Conservation (phyloP, 2,329 filamentous ascomycete species). For the Botrytis porri region DNA sequence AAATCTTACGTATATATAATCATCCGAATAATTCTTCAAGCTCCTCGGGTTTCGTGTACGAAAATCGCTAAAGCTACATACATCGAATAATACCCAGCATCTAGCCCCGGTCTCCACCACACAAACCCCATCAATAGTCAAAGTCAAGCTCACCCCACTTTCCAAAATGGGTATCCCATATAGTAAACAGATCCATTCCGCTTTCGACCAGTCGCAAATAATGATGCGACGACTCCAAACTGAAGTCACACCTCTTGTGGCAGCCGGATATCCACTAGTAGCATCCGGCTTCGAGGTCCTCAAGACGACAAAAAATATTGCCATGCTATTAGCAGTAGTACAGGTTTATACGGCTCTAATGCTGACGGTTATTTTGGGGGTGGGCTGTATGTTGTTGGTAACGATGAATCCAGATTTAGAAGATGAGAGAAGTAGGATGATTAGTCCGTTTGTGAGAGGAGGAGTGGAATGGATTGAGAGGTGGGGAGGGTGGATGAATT, state of each 20-base stretch:
- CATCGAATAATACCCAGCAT: not conserved
- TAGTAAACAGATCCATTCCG: conserved; percentile 1
- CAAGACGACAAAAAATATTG: not conserved
- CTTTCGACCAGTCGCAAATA: not conserved
- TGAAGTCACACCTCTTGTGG: not conserved
- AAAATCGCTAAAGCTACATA: not conserved
- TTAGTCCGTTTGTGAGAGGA: not conserved
- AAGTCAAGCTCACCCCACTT: not conserved
- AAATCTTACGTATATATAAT: not conserved
- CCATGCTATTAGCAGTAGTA: not conserved
- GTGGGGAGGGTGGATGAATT: not conserved
- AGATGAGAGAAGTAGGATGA: not conserved
- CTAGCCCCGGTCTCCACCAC: too few species aligned
- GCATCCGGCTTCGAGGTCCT: not conserved
- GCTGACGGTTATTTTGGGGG: not conserved
- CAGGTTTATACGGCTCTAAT: not conserved
- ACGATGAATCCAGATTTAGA: not conserved
- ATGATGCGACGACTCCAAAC: not conserved
- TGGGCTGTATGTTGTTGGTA: not conserved
- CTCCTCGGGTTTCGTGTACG: not conserved
- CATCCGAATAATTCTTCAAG: not conserved
- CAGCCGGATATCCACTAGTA: not conserved
- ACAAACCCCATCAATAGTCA: too few species aligned
- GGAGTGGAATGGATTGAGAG: not conserved
- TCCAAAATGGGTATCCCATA: not conserved